Conservation (phyloP, 768 basidiomycete species). For the Suillus clintonianus region DNA sequence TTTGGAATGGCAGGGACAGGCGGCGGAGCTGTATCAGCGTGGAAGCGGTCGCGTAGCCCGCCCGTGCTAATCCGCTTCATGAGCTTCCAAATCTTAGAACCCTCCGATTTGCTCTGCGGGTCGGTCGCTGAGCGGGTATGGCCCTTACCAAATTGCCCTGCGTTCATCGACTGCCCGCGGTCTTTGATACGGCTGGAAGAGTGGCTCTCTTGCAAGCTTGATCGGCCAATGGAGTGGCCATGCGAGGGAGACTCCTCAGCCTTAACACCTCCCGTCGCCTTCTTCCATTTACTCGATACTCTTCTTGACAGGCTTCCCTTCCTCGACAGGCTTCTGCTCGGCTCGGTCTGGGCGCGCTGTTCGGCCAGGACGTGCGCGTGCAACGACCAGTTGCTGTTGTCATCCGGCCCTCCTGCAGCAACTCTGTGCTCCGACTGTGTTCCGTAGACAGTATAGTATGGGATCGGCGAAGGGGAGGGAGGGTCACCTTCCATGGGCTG, state of each 20-base stretch:
- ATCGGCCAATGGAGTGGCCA: slow-evolving; percentile 22
- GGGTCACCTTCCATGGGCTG: slow-evolving; percentile 20
- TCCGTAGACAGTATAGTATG: slow-evolving; percentile 63
- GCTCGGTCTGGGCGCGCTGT: slow-evolving; percentile 7
- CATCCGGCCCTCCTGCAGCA: slow-evolving; percentile 45
- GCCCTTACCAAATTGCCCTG: slow-evolving; percentile 6
- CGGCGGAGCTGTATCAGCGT: slow-evolving; percentile 36
- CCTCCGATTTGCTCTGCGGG: slow-evolving; percentile 23
- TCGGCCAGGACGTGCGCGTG: slow-evolving; percentile 7
- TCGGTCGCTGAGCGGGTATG: slow-evolving; percentile 2
- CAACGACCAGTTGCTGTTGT: slow-evolving; percentile 20
- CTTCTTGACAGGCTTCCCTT: slow-evolving; percentile 33
- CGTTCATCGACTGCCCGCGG: slow-evolving; percentile 21
- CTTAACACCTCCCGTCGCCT: slow-evolving; percentile 9
- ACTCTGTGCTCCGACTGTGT: slow-evolving; percentile 45
- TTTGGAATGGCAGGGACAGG: slow-evolving; percentile 65
- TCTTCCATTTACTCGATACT: slow-evolving; percentile 38
- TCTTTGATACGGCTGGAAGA: neutral
- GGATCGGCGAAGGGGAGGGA: slow-evolving; percentile 26
- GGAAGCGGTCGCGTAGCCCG: slow-evolving; percentile 54
- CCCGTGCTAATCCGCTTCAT: slow-evolving; percentile 72
- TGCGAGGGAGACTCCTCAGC: slow-evolving; percentile 29
- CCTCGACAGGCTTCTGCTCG: slow-evolving; percentile 3
- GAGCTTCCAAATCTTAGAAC: slow-evolving; percentile 62
- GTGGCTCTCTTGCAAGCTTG: slow-evolving; percentile 37